Evolutionary conservation across 1,284 basidiomycete genomes (phyloP), one percentile per base, ranked within the genome.

Genomic region (Cerrena zonata): DNA sequence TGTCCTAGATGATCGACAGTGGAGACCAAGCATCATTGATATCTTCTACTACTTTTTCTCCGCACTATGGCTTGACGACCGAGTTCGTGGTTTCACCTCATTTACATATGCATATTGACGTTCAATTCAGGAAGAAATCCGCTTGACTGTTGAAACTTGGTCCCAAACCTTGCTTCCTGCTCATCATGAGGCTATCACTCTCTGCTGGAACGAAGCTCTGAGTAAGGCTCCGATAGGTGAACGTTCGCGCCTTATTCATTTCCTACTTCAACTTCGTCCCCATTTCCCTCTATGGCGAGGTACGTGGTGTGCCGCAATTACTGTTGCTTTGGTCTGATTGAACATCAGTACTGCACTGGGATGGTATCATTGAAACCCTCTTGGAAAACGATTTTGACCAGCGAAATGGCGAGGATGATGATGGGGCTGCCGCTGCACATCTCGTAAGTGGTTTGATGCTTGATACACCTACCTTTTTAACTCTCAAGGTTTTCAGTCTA

Each of bases 281-380:
- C 76, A 84, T 65, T 84, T 86, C 63, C 76, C 82, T 15, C 64
- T 58, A 11, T 88, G 84, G 85, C 71, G 70, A 75, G 70, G 85
- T 84, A 58, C 47, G 61, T 48, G 23, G 5, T 18, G 10, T 40
- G 3, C 12, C n/a, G 21, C 41, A 30, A 21, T 22, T 39, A 47
- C 25, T n/a, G 3, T n/a, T 4, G 7, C 4, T 47, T 42, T 51
- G 41, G 47, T 30, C 7, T 23, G 41, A 19, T 3, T 5, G 19
- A 45, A 43, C 18, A 21, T 25, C 53, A 87, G 84, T 86, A 25
- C 59, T 87, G 13, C 76, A 78, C 0, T 87, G 84, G 84, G 69
- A 76, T 30, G 69, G 69, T 24, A 74, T 86, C 21, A 67, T 82
- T 37, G 81, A 83, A 53, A 69, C 76, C 0, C 66, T 86, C 10